Base-by-base conservation (phyloP, 2,329 filamentous ascomycete species). In the Sporothrix sp. region DNA sequence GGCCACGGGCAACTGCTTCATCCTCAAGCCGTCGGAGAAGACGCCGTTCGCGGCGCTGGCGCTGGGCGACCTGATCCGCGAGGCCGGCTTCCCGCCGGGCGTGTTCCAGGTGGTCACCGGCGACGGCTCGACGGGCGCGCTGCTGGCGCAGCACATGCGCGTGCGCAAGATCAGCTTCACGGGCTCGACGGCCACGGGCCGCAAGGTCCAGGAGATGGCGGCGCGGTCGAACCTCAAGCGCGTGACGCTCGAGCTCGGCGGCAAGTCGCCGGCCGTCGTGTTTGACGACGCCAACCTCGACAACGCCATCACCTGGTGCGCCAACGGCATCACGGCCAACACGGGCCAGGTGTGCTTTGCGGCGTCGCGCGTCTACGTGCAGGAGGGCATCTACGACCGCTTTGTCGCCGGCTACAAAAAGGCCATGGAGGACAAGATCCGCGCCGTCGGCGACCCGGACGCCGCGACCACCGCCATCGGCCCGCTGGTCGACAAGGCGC, bases 301-400 rank as follows among this genome's bases (percentile, higher is more conserved):
- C 18, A 73, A 71, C 56, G 81, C 81, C n/a, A 79, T 58, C 8
- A 55, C 28, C 28, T 68, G 65, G 64, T 61, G 60, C 21, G 59
- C 58, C n/a, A 65, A 66, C 53, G 58, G 65, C 6, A 64, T 87
- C 72, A 81, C 84, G 67, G 79, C 79, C 51, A 86, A 86, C 58
- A 81, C 79, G 0, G 84, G 84, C 18, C 84, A 87, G 63, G 81
- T 86, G 33, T 87, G 84, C 69, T 85, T 84, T 28, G 86, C 86
- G 57, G 81, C 82, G 4, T 84, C 81, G 0, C 70, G 84, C 2
- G 81, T 87, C 5, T 87, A 86, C 63, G 75, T 87, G 2, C 82
- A 82, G 1, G 66, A 70, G 42, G 61, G 65, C 36, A 74, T 84
- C 63, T 80, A 84, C 56, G 57, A 69, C 21, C 68, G 67, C 7